Conservation (phyloP, 2,329 filamentous ascomycete genomes). For the Colletotrichum orbiculare region DNA sequence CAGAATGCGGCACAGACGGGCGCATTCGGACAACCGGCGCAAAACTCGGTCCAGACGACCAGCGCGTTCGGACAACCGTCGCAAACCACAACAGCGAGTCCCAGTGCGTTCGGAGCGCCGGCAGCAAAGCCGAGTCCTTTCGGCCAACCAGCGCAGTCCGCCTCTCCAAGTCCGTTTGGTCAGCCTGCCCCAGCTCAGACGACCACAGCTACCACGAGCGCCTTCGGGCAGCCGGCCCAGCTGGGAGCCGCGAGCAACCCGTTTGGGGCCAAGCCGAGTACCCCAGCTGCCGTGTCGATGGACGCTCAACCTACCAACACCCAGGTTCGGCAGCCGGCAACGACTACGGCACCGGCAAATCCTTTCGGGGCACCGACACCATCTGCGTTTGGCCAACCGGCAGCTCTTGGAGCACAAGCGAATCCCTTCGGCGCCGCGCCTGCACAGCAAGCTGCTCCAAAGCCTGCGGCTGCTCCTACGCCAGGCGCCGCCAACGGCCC, state of each 20-base stretch:
- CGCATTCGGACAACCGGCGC: conserved; percentile 27
- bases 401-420: conserved; percentile 16
- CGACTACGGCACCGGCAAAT: conserved; percentile 37
- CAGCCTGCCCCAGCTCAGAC: conserved; percentile 34
- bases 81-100: conserved; percentile 8
- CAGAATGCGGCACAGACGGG: conserved; percentile 24
- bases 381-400: conserved; percentile 44
- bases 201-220: conserved; percentile 19
- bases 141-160: conserved; percentile 17
- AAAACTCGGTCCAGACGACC: conserved; percentile 12
- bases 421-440: conserved; percentile 42
- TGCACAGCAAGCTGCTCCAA: conserved; percentile 34
- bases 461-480: conserved; percentile 28
- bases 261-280: conserved; percentile 40
- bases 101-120: conserved; percentile 35
- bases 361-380: conserved; percentile 46
- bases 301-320: conserved; percentile 41
- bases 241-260: conserved; percentile 40
- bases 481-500: conserved; percentile 45
- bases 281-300: conserved; percentile 10
- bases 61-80: conserved; percentile 9
- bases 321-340: conserved; percentile 42
- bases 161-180: conserved; percentile 33
- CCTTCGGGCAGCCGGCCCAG: conserved; percentile 36
- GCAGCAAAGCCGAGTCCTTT: conserved; percentile 40